Base-by-base conservation (phyloP, 2,329 filamentous ascomycete genomes). In the Graphilbum sp. region DNA sequence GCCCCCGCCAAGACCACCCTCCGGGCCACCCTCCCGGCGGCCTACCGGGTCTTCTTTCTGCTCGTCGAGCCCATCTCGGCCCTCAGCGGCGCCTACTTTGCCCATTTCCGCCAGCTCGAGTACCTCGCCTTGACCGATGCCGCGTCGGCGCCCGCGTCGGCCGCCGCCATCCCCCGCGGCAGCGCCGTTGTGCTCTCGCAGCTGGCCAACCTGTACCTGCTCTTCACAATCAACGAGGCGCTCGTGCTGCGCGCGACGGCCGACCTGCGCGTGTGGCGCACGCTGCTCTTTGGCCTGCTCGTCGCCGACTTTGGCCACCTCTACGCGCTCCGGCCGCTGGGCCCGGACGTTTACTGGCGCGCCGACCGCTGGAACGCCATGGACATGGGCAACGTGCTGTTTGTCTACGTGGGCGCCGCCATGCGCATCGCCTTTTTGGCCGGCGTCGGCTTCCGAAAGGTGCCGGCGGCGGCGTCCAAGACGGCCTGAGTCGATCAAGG, bases 231-330 rank as follows among this genome's bases (percentile, higher is more conserved):
- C 50, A 84, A 80, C 58, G 81, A 90, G 58, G 79, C 79, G 2
- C 58, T 85, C 19, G 75, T 88, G 12, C 65, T 88, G 45, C 75
- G 83, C 32, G 65, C 70, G 15, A 83, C 81, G 7, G 60, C 61
- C 36, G 75, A 86, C 57, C 51, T 77, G 25, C 62, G 64, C 19
- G 80, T 88, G 41, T 88, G 82, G 82, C 66, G 61, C 46, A 64
- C 70, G 1, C 63, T 87, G 20, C 60, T 87, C 5, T 58, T 78
- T 34, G 75, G 69, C 29, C 59, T 87, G 41, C 64, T 87, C 24
- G 53, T 87, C 15, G 82, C 79, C n/a, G 82, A 88, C 54, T 53
- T 85, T 25, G 82, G 81, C 4, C 82, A 87, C 54, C 58, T 87
- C 39, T 81, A 75, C 55, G 74, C 73, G 27, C 66, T 86, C 42